phyloP scores from a whole-genome alignment of 2,329 filamentous ascomycete genomes.

The Cladosporium sp. region DNA sequence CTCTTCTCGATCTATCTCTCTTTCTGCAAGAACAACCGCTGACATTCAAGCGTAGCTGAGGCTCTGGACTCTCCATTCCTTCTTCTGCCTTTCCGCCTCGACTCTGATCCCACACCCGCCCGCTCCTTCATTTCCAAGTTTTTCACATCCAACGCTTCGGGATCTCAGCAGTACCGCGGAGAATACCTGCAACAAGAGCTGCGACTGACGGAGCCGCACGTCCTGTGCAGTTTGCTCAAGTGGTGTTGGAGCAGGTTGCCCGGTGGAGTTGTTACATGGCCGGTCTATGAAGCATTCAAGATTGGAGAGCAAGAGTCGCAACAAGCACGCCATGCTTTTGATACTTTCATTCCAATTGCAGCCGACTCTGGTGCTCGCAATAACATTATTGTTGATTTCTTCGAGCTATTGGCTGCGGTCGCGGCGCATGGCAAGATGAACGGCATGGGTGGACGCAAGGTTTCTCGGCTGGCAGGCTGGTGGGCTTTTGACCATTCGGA shows the following conservation, averaged over 20 bases:
- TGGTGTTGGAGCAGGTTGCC: slow-evolving; percentile 96
- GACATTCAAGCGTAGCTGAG: slow-evolving; percentile 39
- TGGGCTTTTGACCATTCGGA: slow-evolving; percentile 96
- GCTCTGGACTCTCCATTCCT: slow-evolving; percentile 88
- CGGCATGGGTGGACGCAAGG: slow-evolving; percentile 84
- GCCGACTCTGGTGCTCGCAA: slow-evolving; percentile 81
- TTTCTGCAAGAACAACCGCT: neutral
- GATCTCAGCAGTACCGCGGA: slow-evolving; percentile 55
- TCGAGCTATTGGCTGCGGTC: slow-evolving; percentile 84
- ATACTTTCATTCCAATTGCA: slow-evolving; percentile 91
- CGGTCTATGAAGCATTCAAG: slow-evolving; percentile 93
- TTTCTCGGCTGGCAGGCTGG: slow-evolving; percentile 94
- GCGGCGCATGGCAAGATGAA: slow-evolving; percentile 92
- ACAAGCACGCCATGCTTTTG: slow-evolving; percentile 87
- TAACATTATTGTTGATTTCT: slow-evolving; percentile 92
- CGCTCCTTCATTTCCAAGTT: slow-evolving; percentile 90
- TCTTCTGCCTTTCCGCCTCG: slow-evolving; percentile 87
- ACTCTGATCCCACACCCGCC: slow-evolving; percentile 84
- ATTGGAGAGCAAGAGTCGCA: slow-evolving; percentile 91
- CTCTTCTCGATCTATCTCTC: neutral
- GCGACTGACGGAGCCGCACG: slow-evolving; percentile 89
- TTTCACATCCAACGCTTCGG: slow-evolving; percentile 66
- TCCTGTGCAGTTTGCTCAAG: slow-evolving; percentile 88
- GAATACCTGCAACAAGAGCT: slow-evolving; percentile 76
- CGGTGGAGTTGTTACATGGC: slow-evolving; percentile 92